Conservation (phyloP, 306 rosid species). For the Prunus mira region DNA sequence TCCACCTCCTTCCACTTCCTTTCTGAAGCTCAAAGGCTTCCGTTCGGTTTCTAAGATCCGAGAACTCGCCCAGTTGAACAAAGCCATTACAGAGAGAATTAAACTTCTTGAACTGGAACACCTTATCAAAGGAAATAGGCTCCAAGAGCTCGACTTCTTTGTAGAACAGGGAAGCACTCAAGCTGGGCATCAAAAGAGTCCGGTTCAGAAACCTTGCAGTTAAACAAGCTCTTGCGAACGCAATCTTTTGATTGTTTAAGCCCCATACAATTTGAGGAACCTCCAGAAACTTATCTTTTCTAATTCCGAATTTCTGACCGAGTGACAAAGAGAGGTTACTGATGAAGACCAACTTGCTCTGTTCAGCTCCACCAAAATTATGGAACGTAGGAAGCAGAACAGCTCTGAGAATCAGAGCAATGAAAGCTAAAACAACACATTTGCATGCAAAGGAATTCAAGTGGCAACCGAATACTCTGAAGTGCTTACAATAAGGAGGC, state of each 20-base stretch:
- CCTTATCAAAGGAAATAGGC: conserved; percentile 74
- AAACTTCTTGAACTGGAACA: conserved; percentile 64
- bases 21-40: conserved; percentile 54
- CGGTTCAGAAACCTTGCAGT: conserved; percentile 85
- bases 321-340: conserved; percentile 27
- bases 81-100: conserved; percentile 60
- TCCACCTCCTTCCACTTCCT: conserved; percentile 98
- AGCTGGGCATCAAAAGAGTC: conserved; percentile 85
- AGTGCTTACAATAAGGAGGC: conserved; percentile 37
- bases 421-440: conserved; percentile 52
- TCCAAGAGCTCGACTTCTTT: conserved; percentile 74
- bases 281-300: conserved; percentile 62
- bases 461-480: conserved; percentile 34
- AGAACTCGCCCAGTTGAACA: conserved; percentile 54
- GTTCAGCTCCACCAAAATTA: conserved; percentile 36
- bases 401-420: conserved; percentile 57
- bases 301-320: conserved; percentile 29
- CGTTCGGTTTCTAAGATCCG: conserved; percentile 46
- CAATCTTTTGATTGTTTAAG: conserved; percentile 87
- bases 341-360: conserved; percentile 37
- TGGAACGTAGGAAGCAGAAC: conserved; percentile 45
- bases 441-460: conserved; percentile 52
- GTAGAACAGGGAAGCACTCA: conserved; percentile 89
- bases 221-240: conserved; percentile 84
- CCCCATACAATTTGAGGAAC: conserved; percentile 96